A percentile compares a stretch with the other conserved stretches of the same genome.
Evolutionary conservation across 73 alveolate genomes (phyloP).

Genomic region (Tetrahymena borealis): DNA sequence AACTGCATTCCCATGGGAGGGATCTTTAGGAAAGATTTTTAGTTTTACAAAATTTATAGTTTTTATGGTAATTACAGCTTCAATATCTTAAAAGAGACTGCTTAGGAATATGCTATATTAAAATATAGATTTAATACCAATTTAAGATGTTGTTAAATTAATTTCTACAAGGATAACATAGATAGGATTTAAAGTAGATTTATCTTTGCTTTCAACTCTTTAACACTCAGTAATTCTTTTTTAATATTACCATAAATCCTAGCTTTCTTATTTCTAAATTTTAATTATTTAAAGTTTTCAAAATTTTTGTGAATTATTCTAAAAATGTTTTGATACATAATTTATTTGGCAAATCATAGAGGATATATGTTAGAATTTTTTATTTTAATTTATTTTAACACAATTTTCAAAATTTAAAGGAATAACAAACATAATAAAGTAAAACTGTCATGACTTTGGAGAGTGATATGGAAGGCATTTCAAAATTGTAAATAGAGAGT

Average conservation of each 20-base stretch:
- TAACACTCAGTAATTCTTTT: background rate
- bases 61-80: background rate
- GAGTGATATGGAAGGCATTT: background rate
- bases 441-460: background rate
- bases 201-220: background rate
- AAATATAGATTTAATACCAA: background rate
- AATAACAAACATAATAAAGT: background rate
- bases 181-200: background rate
- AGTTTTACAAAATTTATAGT: background rate
- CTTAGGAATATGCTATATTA: background rate
- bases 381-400: no score
- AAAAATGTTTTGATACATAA: no score
- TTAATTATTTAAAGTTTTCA: no score
- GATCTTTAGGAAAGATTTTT: background rate
- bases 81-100: background rate
- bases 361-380: no score
- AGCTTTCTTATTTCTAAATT: no score
- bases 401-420: no score
- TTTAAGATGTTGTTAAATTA: background rate
- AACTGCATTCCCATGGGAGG: background rate
- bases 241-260: no score
- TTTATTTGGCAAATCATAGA: no score
- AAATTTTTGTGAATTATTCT: no score
- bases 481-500: background rate
- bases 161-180: background rate